phyloP scores from a whole-genome alignment of 768 basidiomycete genomes.

The Trichaptum fuscoviolaceum region DNA sequence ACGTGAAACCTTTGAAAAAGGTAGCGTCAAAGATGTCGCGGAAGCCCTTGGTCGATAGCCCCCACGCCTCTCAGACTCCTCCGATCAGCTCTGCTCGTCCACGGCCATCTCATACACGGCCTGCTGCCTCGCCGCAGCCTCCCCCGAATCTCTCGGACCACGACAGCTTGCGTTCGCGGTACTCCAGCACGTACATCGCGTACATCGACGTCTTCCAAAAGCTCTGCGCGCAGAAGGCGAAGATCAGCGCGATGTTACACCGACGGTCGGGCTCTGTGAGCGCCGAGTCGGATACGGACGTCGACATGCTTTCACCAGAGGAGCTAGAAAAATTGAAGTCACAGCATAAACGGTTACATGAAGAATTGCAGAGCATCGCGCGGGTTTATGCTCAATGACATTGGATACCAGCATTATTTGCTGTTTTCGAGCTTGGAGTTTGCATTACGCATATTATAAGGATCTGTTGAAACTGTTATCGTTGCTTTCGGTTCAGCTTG shows the following conservation, averaged over 20 bases:
- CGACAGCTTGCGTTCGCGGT: conserved; percentile 45
- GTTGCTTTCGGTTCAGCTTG: background rate
- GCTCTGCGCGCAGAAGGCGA: conserved; percentile 44
- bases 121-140: background rate
- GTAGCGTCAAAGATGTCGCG: background rate
- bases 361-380: conserved; percentile 50
- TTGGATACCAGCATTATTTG: background rate
- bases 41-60: background rate
- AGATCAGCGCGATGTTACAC: conserved; percentile 47
- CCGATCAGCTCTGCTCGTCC: background rate
- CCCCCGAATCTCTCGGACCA: conserved; percentile 42
- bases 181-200: conserved; percentile 44
- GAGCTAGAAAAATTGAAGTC: conserved; percentile 41
- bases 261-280: conserved; percentile 23
- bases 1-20: background rate
- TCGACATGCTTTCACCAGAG: conserved; percentile 48
- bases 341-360: conserved; percentile 41
- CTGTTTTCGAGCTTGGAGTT: background rate
- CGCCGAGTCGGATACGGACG: conserved; percentile 50
- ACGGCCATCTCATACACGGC: background rate
- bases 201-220: conserved; percentile 45
- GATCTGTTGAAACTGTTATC: background rate
- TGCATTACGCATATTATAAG: background rate
- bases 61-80: background rate
- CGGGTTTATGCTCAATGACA: conserved; percentile 25